A percentile compares a stretch with the other conserved stretches of the same genome.
These are phyloP conservation scores for Curvularia hawaiiensis DNA, from an alignment of 2,329 filamentous ascomycete species.

Conservation along the genomic window DNA sequence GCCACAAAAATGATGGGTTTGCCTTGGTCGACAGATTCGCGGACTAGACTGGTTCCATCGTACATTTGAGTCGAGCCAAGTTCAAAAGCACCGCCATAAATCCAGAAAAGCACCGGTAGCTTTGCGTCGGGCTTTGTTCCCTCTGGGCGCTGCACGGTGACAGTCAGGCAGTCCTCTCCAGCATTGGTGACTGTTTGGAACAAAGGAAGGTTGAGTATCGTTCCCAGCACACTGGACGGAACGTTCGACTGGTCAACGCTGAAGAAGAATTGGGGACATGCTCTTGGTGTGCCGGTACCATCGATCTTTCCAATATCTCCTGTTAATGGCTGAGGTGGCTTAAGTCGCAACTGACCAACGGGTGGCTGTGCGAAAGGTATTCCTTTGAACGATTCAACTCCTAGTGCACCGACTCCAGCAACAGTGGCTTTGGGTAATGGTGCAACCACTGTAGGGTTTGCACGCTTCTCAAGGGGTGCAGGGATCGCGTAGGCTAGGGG, in stretches of 20 bases:
- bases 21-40: conserved; percentile 52
- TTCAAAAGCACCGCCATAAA: conserved; percentile 53
- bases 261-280: conserved; percentile 75
- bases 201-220: conserved; percentile 48
- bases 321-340: conserved; percentile 67
- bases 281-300: conserved; percentile 61
- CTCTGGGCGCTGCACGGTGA: conserved; percentile 51
- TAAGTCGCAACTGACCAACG: conserved; percentile 68
- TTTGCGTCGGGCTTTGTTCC: conserved; percentile 45
- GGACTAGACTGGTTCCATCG: conserved; percentile 48
- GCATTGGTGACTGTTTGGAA: conserved; percentile 45
- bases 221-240: conserved; percentile 45
- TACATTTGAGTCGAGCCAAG: conserved; percentile 48
- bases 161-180: conserved; percentile 52
- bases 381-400: conserved; percentile 72
- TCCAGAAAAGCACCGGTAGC: conserved; percentile 57
- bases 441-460: conserved; percentile 60
- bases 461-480: conserved; percentile 52
- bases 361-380: conserved; percentile 79
- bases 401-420: conserved; percentile 52
- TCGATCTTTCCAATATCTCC: conserved; percentile 64
- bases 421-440: conserved; percentile 60
- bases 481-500: conserved; percentile 41
- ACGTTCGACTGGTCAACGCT: conserved; percentile 51
- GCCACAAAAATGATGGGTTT: conserved; percentile 76